Base-by-base conservation (phyloP, 495 filamentous ascomycete genomes). In the Talaromyces ruber region DNA sequence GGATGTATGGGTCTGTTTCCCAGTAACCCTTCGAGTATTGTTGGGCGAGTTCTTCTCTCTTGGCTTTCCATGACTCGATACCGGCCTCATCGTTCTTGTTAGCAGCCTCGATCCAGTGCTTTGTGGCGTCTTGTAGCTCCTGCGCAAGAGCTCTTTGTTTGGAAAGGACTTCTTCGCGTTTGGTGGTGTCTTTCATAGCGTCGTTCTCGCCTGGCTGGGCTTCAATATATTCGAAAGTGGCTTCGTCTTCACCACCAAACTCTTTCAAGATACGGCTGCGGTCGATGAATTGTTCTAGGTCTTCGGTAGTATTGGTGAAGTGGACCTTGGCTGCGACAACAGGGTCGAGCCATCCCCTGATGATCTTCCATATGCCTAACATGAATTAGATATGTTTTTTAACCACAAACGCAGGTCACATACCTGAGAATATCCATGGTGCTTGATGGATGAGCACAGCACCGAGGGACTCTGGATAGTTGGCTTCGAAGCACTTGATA, bases 401-500 rank as follows among this genome's bases (percentile, higher is more conserved):
- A 45, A 45, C 29, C 22, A 25, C 25, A 14, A 16, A 28, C 2
- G 16, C 25, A 14, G 26, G 1, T 1, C n/a, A 72, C 77, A n/a
- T 65, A 89, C 90, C 86, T 76, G 94, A 91, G 78, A 98, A 98
- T 39, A 98, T 77, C 94, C 93, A 98, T 4, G 94, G 94, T 0
- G 94, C 86, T 72, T 97, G 96, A 77, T 98, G 92, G 34, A 98
- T 90, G n/a, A 98, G 86, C 6, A 98, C 92, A 6, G 90, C 79
- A 53, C 95, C 94, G 0, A 98, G 80, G 58, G 83, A 90, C 71
- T 98, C 95, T 26, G 95, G 94, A 70, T 98, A 98, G 74, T 98
- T 98, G 57, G 94, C 95, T 76, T 98, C 95, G 71, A 98, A 98
- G 74, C 92, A 96, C 77, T 96, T 96, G 78, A 98, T 97, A 85